Evolutionary conservation across 202 grass and related monocot genomes (phyloP), one percentile per base, ranked within the genome.

Genomic region (Setaria viridis): DNA sequence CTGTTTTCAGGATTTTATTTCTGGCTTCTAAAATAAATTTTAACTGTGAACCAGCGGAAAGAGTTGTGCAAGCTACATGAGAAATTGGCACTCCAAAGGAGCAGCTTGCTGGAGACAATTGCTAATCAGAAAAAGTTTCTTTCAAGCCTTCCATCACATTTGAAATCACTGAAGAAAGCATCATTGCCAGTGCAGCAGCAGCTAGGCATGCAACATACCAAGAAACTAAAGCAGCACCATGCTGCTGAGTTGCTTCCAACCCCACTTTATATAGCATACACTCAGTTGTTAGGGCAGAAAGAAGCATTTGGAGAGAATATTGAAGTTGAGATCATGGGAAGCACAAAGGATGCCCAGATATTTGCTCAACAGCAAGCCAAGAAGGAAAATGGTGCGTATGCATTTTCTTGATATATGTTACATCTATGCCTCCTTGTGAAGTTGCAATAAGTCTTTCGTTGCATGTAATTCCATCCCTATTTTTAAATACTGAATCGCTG

Each of bases 81-180:
- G 41, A 90, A 92, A 84, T 74, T 99, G 84, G 93, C 91, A 84
- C 88, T 90, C 37, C 90, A 80, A 57, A 99, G 86, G 85, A 78
- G 78, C 71, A 86, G 72, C 60, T 85, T 99, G 68, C 42, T 92
- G 34, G 90, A 86, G 29, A 94, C 79, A 60, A 96, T 99, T 80
- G 78, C 82, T 74, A 91, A 84, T 77, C 90, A 90, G 84, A 99
- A 96, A 87, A 99, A 77, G 83, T 99, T 99, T 81, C 97, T 99
- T 30, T 96, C 88, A 62, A 99, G 90, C 74, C 90, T 99, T 49
- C 97, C 97, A 46, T 96, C 93, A 6, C 91, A 99, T 86, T 88
- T 99, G 76, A 99, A 99, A 87, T 99, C 97, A 79, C 90, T 99
- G 82, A 99, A 99, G 91, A 99, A 99, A 94, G 97, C 97, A 88